Percentiles rank a stretch among this genome's conserved stretches.
These are phyloP conservation scores for Sugiyamaella xylanicola DNA, from an alignment of 1,139 yeast genomes.

Conservation along the genomic window DNA sequence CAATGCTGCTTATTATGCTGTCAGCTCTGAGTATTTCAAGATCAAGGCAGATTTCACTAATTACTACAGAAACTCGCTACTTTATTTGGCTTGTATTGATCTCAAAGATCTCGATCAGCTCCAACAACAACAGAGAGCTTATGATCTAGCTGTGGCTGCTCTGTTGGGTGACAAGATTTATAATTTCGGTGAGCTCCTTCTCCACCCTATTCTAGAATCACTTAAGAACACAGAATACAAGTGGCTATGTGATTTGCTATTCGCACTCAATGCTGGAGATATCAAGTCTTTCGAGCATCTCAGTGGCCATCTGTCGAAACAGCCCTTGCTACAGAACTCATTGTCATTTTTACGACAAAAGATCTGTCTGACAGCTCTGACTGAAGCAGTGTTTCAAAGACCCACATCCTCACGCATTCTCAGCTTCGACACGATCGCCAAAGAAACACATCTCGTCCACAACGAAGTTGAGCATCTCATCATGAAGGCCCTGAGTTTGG, in stretches of 20 bases:
- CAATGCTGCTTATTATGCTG: conserved; percentile 80
- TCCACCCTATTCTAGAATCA: conserved; percentile 77
- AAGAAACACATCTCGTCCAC: conserved; percentile 65
- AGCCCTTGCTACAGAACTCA: conserved; percentile 62
- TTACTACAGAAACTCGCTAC: conserved; percentile 68
- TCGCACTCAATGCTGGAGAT: conserved; percentile 77
- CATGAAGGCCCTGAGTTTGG: conserved; percentile 86
- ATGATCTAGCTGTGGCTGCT: conserved; percentile 84
- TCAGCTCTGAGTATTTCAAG: conserved; percentile 77
- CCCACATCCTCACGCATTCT: conserved; percentile 75
- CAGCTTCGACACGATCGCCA: conserved; percentile 70
- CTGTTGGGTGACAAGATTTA: conserved; percentile 88
- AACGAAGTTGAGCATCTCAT: conserved; percentile 87
- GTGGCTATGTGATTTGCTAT: conserved; percentile 76
- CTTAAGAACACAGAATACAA: conserved; percentile 56
- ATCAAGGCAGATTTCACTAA: conserved; percentile 74
- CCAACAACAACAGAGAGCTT: conserved; percentile 64
- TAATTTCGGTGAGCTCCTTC: conserved; percentile 91
- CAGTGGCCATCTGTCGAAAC: conserved; percentile 47
- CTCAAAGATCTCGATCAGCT: conserved; percentile 53
- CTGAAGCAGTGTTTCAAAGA: conserved; percentile 81
- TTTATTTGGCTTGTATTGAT: conserved; percentile 65
- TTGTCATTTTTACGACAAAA: conserved; percentile 81
- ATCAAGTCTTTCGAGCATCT: conserved; percentile 60
- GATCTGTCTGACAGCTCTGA: conserved; percentile 86